phyloP scores from a whole-genome alignment of 495 filamentous ascomycete species.

The Xylaria curta region DNA sequence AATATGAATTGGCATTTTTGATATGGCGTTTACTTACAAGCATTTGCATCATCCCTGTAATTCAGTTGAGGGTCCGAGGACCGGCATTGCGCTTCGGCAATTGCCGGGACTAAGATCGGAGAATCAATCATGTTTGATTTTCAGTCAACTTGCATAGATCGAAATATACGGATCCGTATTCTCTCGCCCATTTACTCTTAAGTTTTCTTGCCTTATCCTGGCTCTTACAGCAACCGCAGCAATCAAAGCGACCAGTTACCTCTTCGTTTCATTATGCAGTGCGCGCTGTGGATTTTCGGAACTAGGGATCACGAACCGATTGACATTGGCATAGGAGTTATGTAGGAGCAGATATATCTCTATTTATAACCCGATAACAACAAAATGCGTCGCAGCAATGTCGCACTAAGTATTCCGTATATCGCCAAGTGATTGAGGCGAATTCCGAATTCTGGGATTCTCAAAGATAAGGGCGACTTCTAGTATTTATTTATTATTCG shows the following conservation, averaged over 20 bases:
- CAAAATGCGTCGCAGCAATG: neutral
- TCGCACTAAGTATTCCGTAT: neutral
- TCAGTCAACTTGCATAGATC: neutral
- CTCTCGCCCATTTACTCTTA: neutral
- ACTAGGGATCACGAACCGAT: constrained; percentile 8
- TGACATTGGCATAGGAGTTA: too few species aligned
- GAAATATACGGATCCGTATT: neutral
- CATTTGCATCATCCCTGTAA: constrained; percentile 13
- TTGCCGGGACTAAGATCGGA: constrained; percentile 10
- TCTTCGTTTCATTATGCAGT: neutral
- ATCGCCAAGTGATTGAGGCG: neutral
- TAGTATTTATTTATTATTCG: too few species aligned
- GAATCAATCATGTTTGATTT: constrained; percentile 5
- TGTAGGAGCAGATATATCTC: neutral
- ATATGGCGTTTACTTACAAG: neutral
- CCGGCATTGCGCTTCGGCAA: constrained; percentile 18
- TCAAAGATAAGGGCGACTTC: neutral
- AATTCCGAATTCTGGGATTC: neutral
- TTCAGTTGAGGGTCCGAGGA: neutral
- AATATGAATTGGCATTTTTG: neutral
- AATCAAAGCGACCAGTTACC: neutral
- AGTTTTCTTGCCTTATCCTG: neutral
- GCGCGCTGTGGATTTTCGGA: neutral
- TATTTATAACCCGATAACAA: constrained; percentile 12
- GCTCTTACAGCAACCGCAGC: neutral